Evolutionary conservation across 371 early-diverging fungal species (phyloP), one percentile per base, ranked within the genome.

Genomic region (Blastocladiella emersonii): DNA sequence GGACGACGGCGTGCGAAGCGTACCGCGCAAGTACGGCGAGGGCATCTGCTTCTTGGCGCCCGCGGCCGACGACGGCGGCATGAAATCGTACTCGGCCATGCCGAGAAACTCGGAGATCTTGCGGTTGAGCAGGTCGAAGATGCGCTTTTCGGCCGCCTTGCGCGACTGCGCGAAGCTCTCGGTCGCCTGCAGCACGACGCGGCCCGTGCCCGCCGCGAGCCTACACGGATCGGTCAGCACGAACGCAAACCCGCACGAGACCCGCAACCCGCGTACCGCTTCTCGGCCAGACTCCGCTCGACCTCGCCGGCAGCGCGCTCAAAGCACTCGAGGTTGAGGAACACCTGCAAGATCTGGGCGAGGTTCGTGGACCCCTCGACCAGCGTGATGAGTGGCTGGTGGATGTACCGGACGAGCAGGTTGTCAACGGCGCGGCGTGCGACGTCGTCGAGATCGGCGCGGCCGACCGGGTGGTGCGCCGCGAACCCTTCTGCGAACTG

Each of bases 401-500:
- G 83, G 55, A 91, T 79, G 65, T 83, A 81, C 65, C 85, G 81
- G 57, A 85, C 81, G 49, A 92, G 69, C 32, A 92, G 70, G 41
- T 81, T 83, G 64, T 92, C 91, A 27, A 92, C 75, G 21, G 87
- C 83, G 84, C 88, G 71, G 8, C 48, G 41, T 19, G 48, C 19
- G 23, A 56, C 32, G 25, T 62, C 62, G 27, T 55, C 62, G 6
- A 30, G 8, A 62, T 44, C 56, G 8, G 37, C 59, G 1, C 13
- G 8, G 32, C 27, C 37, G 3, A 43, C 65, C 83, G 86, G 71
- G 87, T 87, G 70, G 69, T 90, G 91, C 85, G 91, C 88, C 66
- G 89, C 78, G 61, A 90, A 91, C 0, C 89, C 91, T 66, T 87
- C 89, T 5, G 89, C 85, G 71, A 92, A 93, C 48, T 80, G 82